Evolutionary conservation across 768 basidiomycete genomes (phyloP), one percentile per base, ranked within the genome.

Genomic region (Pleurotus platypus): DNA sequence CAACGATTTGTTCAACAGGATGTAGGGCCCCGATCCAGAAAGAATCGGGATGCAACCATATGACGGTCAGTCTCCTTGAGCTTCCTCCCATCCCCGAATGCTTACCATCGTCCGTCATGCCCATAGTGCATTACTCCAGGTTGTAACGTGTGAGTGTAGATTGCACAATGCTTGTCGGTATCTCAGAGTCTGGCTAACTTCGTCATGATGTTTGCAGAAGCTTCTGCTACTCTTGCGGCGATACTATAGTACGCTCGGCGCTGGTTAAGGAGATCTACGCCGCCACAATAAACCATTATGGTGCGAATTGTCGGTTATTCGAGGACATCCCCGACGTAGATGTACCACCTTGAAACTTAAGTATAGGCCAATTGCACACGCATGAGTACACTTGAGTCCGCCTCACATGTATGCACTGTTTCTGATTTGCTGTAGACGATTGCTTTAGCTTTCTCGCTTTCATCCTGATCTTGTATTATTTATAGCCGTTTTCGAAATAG

Each of bases 1-100:
- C 13, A 2, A 40, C 39, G 27, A 30, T 2, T 11, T 30, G n/a
- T 40, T 11, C n/a, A 20, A 48, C 9, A 79, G 78, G 76, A 5
- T 80, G 79, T 61, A 64, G 64, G 55, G 79, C 82, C 7, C 77
- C 81, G 2, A 76, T 82, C 18, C 75, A 71, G 55, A 85, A 81
- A 61, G 71, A 72, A 5, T 67, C 66, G 11, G 83, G 83, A 1
- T 85, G 83, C 53, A 78, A 83, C 57, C 83, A 85, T 64, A 85
- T 85, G 78, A 73, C 75, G 58, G 83, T 83, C 27, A 69, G 82
- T 61, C 54, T 51, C 16, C 38, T 20, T 43, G 16, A n/a, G 15
- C 35, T 20, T 35, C 35, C 8, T 6, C 43, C 27, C 57, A 39
- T 22, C 5, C 43, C 20, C 16, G 39, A 47, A 27, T 30, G 40